phyloP scores from a whole-genome alignment of 495 filamentous ascomycete genomes.

The Neurospora cerealis region DNA sequence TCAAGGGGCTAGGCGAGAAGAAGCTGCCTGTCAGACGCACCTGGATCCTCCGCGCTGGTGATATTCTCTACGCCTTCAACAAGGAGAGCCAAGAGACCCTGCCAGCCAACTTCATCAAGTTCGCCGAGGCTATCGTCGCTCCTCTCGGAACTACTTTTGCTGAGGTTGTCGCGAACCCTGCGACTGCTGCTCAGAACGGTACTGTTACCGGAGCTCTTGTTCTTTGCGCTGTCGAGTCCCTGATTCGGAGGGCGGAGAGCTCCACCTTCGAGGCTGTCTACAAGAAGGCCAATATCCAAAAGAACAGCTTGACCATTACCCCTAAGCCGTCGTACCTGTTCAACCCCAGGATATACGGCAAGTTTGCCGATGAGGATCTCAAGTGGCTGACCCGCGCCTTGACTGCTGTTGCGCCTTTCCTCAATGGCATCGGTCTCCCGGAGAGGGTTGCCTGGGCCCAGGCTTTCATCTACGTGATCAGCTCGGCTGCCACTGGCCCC shows the following conservation, averaged over 20 bases:
- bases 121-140: constrained; percentile 49
- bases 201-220: constrained; percentile 65
- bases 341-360: constrained; percentile 73
- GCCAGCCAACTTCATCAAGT: constrained; percentile 37
- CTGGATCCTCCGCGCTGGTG: constrained; percentile 68
- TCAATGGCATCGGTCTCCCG: constrained; percentile 17
- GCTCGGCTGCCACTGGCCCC: constrained; percentile 45
- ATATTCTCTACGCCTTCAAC: constrained; percentile 52
- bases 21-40: constrained; percentile 63
- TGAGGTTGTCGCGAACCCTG: constrained; percentile 67
- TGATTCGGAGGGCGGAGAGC: constrained; percentile 33
- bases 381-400: constrained; percentile 68
- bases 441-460: constrained; percentile 61
- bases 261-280: constrained; percentile 33
- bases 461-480: constrained; percentile 69
- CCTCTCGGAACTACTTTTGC: constrained; percentile 64
- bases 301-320: constrained; percentile 51
- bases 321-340: constrained; percentile 80
- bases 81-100: constrained; percentile 31
- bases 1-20: constrained; percentile 80
- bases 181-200: constrained; percentile 66
- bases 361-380: constrained; percentile 64
- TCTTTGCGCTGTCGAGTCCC: constrained; percentile 48
- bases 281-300: constrained; percentile 49
- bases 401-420: constrained; percentile 41